These are phyloP conservation scores for Taxillus chinensis DNA, from an alignment of 164 flowering plant genomes.

Conservation along the genomic window DNA sequence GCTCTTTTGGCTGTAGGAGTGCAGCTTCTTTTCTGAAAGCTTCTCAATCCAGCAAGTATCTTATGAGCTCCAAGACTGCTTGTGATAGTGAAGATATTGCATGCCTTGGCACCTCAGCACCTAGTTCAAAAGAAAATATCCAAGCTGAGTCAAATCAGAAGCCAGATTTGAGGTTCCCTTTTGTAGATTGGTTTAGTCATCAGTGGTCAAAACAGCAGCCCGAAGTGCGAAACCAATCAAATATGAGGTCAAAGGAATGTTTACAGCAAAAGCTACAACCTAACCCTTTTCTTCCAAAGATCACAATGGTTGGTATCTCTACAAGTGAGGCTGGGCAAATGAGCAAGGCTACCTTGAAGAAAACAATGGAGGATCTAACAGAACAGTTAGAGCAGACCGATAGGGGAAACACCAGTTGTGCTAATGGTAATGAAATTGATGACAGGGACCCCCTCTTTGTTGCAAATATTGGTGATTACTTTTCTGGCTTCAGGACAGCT, in stretches of 20 bases:
- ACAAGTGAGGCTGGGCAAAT: conserved; percentile 59
- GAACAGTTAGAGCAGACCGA: conserved; percentile 55
- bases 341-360: conserved; percentile 64
- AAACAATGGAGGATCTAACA: conserved; percentile 77
- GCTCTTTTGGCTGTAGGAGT: conserved; percentile 47
- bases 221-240: conserved; percentile 12
- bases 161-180: conserved; percentile 38
- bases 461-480: conserved; percentile 78
- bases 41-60: conserved; percentile 19
- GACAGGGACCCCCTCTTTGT: conserved; percentile 92
- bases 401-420: conserved; percentile 17
- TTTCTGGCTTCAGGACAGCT: conserved; percentile 38
- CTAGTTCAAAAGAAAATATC: conserved; percentile 14
- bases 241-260: conserved; percentile 24
- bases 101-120: conserved; percentile 17
- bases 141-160: conserved; percentile 14
- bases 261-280: conserved; percentile 17
- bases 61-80: conserved; percentile 17
- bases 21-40: conserved; percentile 56
- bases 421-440: conserved; percentile 21
- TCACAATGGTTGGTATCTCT: conserved; percentile 94
- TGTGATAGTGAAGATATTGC: conserved; percentile 9
- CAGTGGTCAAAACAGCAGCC: conserved; percentile 33
- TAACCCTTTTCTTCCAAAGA: conserved; percentile 70
- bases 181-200: conserved; percentile 48